Base-by-base conservation (phyloP, 441 rosid genomes). In the Flueggea neowawraea region DNA sequence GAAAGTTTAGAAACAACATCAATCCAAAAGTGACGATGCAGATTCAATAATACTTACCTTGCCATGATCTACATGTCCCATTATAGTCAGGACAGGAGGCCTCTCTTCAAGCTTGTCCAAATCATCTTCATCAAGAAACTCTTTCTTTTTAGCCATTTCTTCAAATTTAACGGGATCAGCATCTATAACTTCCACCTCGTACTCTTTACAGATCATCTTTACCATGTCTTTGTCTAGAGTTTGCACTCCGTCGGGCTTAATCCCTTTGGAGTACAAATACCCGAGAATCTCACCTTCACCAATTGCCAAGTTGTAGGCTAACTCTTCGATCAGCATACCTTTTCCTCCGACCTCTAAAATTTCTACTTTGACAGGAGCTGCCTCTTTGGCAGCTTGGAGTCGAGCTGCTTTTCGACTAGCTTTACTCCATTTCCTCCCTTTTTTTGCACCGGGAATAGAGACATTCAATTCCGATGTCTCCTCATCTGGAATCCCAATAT, bases 21-120 rank as follows among this genome's bases (percentile, higher is more conserved):
- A 33, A 33, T 33, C 39, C 39, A 33, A 33, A 33, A 33, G 39
- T 33, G 39, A 33, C 6, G 39, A 33, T 33, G 6, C 6, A 33
- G 39, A 33, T 3, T 4, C 39, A 33, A 33, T 33, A 33, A 33
- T 9, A 65, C 73, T 64, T 75, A 86, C 99, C 88, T 95, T 95
- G 72, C 99, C 99, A 60, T 95, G 99, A 75, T 95, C 99, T 31
- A 95, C 99, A 72, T 95, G 99, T 71, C 99, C 99, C 99, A 95
- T 95, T 65, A 95, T 91, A n/a, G 97, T 91, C 68, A 95, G 84
- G 58, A 95, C 96, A 68, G 99, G 99, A 69, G 99, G 97, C 60
- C 99, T 87, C 57, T 82, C 88, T 77, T 80, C 85, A 54, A 95
- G 84, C 68, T 91, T 91, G 82, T 81, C 99, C 77, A 86, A 71